These are phyloP conservation scores for Trichophyton verrucosum DNA, from an alignment of 2,329 filamentous ascomycete species.

Conservation along the genomic window DNA sequence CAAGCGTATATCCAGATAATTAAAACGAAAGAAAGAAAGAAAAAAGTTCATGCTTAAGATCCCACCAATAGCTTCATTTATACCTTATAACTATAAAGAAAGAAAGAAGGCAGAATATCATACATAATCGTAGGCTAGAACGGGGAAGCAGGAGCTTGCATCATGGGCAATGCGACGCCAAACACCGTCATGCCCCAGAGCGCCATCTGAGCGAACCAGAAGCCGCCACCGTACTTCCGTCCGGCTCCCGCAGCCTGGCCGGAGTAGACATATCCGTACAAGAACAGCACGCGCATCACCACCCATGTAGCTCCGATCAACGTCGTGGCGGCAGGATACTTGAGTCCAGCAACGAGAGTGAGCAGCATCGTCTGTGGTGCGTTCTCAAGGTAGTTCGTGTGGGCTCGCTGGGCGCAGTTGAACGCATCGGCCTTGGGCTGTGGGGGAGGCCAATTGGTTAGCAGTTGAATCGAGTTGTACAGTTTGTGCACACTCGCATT, in stretches of 20 bases:
- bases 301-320: conserved; percentile 40
- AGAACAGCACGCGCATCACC: conserved; percentile 38
- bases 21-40: neutral
- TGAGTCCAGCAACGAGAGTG: conserved; percentile 43
- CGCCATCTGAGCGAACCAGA: conserved; percentile 30
- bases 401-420: conserved; percentile 45
- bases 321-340: conserved; percentile 39
- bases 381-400: conserved; percentile 51
- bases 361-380: conserved; percentile 39
- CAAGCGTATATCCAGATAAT: conserved; percentile 24
- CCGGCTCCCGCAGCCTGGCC: conserved; percentile 29
- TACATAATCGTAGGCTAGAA: neutral
- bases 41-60: neutral
- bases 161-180: conserved; percentile 14
- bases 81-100: neutral
- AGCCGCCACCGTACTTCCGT: conserved; percentile 23
- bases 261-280: conserved; percentile 35
- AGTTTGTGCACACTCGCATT: neutral
- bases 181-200: conserved; percentile 30
- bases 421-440: conserved; percentile 35
- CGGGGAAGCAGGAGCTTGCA: neutral
- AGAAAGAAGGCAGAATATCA: neutral
- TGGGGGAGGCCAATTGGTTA: neutral
- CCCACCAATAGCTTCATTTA: neutral
- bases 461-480: neutral